phyloP scores from a whole-genome alignment of 225 moss, liverwort and hornwort genomes.

The Antitrichia curtipendula region DNA sequence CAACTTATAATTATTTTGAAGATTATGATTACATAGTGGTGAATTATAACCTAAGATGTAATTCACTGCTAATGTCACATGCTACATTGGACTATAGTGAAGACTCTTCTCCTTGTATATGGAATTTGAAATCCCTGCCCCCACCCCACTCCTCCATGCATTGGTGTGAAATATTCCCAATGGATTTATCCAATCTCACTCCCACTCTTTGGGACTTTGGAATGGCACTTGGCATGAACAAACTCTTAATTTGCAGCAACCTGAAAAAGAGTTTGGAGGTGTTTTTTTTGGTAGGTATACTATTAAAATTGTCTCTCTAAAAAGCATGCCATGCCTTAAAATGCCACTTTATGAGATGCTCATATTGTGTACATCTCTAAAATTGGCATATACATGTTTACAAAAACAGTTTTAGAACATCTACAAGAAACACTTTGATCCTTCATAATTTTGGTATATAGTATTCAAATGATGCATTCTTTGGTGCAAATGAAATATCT shows the following conservation, averaged over 20 bases:
- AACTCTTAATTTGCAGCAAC: neutral
- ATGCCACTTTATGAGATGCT: neutral
- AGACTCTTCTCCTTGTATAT: neutral
- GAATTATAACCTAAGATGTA: neutral
- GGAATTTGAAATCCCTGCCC: neutral
- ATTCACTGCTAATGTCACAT: neutral
- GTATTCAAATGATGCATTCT: neutral
- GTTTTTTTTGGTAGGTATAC: fast-evolving
- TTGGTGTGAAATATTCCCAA: too few relatives aligned
- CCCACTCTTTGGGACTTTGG: neutral
- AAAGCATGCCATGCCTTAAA: too few relatives aligned
- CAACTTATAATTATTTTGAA: neutral
- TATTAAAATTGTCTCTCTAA: fast-evolving
- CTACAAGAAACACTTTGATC: too few relatives aligned
- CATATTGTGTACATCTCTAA: neutral
- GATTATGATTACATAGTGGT: neutral
- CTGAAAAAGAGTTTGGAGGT: neutral
- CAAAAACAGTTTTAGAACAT: fast-evolving
- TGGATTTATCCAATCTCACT: neutral
- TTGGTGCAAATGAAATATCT: neutral
- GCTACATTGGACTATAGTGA: neutral
- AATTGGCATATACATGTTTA: neutral
- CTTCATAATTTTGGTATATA: neutral
- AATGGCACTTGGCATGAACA: too few relatives aligned
- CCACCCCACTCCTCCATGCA: too few relatives aligned